Conservation (phyloP, 352 stramenopile genomes). For the Phytophthora melonis region DNA sequence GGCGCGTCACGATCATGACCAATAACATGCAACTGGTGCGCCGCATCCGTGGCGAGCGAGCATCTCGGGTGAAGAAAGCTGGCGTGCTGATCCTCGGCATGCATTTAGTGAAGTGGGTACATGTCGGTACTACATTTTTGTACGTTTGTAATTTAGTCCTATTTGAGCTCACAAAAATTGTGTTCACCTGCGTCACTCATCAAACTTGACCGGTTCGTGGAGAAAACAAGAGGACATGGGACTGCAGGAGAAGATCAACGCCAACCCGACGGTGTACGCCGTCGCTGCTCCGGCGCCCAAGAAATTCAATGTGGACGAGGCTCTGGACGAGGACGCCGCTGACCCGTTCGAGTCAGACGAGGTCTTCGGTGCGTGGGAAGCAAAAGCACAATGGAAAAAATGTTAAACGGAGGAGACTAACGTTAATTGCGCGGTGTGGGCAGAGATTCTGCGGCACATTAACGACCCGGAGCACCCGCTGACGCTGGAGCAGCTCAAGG, state of each 20-base stretch:
- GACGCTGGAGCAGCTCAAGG: slow-evolving; percentile 95
- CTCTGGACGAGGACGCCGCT: slow-evolving; percentile 65
- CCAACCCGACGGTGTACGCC: slow-evolving; percentile 89
- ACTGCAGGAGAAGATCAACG: slow-evolving; percentile 88
- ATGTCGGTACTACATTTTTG: slow-evolving; percentile 31
- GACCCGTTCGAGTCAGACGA: slow-evolving; percentile 88
- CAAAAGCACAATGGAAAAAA: background rate
- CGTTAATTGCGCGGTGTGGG: background rate
- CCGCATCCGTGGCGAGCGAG: slow-evolving; percentile 92
- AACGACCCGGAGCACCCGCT: slow-evolving; percentile 95
- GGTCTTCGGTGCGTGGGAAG: slow-evolving; percentile 75
- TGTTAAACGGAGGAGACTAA: slow-evolving; percentile 6
- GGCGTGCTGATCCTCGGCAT: background rate
- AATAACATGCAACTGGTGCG: slow-evolving; percentile 95
- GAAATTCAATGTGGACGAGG: slow-evolving; percentile 74
- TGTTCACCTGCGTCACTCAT: slow-evolving; percentile 9
- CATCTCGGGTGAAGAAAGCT: background rate
- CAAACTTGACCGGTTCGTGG: slow-evolving; percentile 14
- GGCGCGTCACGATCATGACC: slow-evolving; percentile 96
- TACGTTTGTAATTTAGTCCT: background rate
- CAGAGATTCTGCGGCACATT: slow-evolving; percentile 89
- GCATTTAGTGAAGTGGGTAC: background rate
- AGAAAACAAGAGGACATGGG: slow-evolving; percentile 46
- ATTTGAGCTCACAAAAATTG: background rate
- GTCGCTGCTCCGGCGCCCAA: slow-evolving; percentile 61